Base-by-base conservation (phyloP, 2,329 filamentous ascomycete genomes). In the Hortaea sp. region DNA sequence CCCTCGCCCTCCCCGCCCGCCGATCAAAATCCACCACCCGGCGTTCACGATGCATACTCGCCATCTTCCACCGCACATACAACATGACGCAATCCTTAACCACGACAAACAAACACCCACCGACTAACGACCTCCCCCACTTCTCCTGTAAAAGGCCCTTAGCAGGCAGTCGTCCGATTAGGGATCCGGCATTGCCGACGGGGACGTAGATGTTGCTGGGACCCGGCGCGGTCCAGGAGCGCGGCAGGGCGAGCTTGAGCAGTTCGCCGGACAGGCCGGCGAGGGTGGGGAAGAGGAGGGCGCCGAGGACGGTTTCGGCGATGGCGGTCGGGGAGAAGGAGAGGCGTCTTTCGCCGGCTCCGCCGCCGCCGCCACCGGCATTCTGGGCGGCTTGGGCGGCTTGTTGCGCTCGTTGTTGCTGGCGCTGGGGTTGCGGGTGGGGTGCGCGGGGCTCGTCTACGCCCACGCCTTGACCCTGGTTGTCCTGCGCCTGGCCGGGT, bases 101-200 rank as follows among this genome's bases (percentile, higher is more conserved):
- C 7, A 95, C 81, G 11, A 97, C 82, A 58, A 90, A 95, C 13
- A 94, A 68, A 61, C 87, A 92, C 0, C 92, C 92, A 1, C 92
- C 92, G 1, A 92, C 76, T 2, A 98, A 72, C 58, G 86, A 95
- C 46, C 92, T 76, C 1, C 88, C 92, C 88, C 92, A 97, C 48
- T 82, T 80, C 55, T 85, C 79, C 60, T 92, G 85, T 30, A 98
- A 65, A 28, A 97, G 71, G 7, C 55, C 49, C 28, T 43, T 49
- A 6, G 29, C 48, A 34, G 13, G 30, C 32, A 20, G 10, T 5
- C 30, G n/a, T 30, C 37, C 32, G 9, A n/a, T 9, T 3, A 35
- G 32, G 2, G n/a, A 9, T 4, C n/a, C n/a, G 7, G 29, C 44
- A 42, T 30, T 20, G 7, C 29, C 37, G 28, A 39, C 13, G 9